A percentile compares a stretch with the other conserved stretches of the same genome.
These are phyloP conservation scores for Penicillium pulvis DNA, from an alignment of 495 filamentous ascomycete species.

Conservation along the genomic window DNA sequence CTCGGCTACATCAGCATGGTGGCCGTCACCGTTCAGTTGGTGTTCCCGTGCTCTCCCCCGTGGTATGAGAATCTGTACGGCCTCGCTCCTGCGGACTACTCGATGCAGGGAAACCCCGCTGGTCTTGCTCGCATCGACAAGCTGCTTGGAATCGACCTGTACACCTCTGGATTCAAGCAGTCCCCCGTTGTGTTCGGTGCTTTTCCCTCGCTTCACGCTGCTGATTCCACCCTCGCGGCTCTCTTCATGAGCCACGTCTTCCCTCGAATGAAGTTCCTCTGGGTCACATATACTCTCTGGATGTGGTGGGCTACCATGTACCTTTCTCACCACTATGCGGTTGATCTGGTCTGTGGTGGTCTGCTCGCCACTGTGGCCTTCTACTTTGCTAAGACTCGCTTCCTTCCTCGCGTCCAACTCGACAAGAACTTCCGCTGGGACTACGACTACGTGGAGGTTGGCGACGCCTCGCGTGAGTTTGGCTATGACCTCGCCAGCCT, in stretches of 20 bases:
- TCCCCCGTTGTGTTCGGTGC: conserved; percentile 92
- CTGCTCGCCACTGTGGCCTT: conserved; percentile 77
- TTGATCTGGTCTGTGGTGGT: conserved; percentile 86
- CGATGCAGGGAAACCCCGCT: conserved; percentile 82
- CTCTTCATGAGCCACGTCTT: conserved; percentile 93
- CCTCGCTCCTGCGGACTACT: conserved; percentile 86
- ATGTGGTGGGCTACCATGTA: conserved; percentile 99
- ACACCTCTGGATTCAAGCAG: conserved; percentile 85
- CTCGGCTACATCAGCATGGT: conserved; percentile 92
- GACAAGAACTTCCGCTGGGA: conserved; percentile 92
- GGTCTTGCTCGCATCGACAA: conserved; percentile 87
- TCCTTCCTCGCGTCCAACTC: conserved; percentile 75
- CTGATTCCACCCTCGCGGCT: conserved; percentile 80
- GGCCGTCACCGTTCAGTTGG: conserved; percentile 81
- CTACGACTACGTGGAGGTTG: conserved; percentile 89
- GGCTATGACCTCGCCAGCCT: conserved; percentile 59
- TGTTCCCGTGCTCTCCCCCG: conserved; percentile 90
- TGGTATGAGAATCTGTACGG: conserved; percentile 95
- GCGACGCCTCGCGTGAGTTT: conserved; percentile 57
- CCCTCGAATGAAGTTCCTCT: conserved; percentile 72
- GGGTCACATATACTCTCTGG: conserved; percentile 82
- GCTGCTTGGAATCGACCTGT: conserved; percentile 85
- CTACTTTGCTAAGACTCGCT: conserved; percentile 76
- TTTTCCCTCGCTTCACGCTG: conserved; percentile 89
- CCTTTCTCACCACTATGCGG: conserved; percentile 92